These are phyloP conservation scores for Hyphopichia pseudoburtonii DNA, from an alignment of 1,139 yeast species.

Conservation along the genomic window DNA sequence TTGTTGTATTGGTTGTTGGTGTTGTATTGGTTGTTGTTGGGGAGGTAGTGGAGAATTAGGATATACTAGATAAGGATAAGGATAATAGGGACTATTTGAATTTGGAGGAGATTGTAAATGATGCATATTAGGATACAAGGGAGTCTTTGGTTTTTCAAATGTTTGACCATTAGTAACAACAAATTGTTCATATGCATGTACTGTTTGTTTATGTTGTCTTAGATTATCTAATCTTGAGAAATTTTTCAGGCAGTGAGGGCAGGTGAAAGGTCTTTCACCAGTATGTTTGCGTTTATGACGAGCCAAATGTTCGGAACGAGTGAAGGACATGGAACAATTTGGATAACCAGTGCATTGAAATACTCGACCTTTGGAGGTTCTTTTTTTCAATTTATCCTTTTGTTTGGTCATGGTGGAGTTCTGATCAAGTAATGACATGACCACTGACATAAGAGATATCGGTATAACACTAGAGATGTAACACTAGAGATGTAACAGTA, in stretches of 20 bases:
- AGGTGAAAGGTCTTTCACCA: slow-evolving; percentile 91
- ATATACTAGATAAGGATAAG: neutral
- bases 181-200: slow-evolving; percentile 75
- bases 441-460: no score
- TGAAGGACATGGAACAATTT: slow-evolving; percentile 85
- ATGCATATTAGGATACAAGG: slow-evolving; percentile 4
- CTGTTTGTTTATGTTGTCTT: slow-evolving; percentile 91
- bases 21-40: slow-evolving; percentile 9
- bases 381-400: slow-evolving; percentile 23
- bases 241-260: slow-evolving; percentile 76
- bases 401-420: no score
- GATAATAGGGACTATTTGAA: slow-evolving; percentile 16
- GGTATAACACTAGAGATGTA: neutral
- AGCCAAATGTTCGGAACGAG: slow-evolving; percentile 87
- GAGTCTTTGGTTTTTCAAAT: slow-evolving; percentile 7
- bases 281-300: slow-evolving; percentile 92
- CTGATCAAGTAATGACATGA: neutral
- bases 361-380: slow-evolving; percentile 57
- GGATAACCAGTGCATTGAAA: slow-evolving; percentile 88
- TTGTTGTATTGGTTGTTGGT: slow-evolving; percentile 8
- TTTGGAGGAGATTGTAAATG: slow-evolving; percentile 23
- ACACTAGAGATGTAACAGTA: neutral
- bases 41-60: neutral
- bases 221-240: slow-evolving; percentile 85
- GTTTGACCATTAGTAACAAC: slow-evolving; percentile 18